phyloP scores from a whole-genome alignment of 495 filamentous ascomycete species.

The Sordaria brevicollis region DNA sequence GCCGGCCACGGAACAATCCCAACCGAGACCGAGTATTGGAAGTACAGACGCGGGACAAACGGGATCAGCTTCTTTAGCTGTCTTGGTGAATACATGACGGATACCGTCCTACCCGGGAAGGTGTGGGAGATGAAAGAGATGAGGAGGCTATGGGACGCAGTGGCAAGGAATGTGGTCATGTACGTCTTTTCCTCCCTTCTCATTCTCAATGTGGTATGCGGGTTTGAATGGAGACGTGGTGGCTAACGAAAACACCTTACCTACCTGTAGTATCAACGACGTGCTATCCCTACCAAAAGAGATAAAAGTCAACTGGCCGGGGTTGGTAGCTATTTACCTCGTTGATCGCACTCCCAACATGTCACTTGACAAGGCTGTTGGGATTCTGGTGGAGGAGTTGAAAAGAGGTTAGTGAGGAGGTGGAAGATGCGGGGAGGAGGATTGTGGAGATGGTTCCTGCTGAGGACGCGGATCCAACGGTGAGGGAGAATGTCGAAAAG shows the following conservation, averaged over 20 bases:
- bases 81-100: constrained; percentile 19
- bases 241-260: constrained; percentile 1
- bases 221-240: not conserved
- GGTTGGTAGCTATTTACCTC: constrained; percentile 4
- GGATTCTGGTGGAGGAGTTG: not conserved
- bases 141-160: constrained; percentile 16
- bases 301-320: constrained; percentile 11
- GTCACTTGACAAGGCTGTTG: not conserved
- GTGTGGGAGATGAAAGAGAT: constrained; percentile 14
- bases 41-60: constrained; percentile 19
- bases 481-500: not conserved
- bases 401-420: not conserved
- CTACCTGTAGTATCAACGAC: no score
- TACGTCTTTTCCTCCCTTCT: not conserved
- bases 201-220: no score
- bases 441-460: not conserved
- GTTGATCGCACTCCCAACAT: not conserved
- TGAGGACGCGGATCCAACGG: not conserved
- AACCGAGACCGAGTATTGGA: constrained; percentile 17
- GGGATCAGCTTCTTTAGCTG: constrained; percentile 17
- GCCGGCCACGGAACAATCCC: constrained; percentile 10
- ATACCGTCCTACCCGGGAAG: constrained; percentile 1
- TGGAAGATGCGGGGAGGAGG: not conserved
- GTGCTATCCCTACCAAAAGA: constrained; percentile 25
- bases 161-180: constrained; percentile 12